phyloP scores from a whole-genome alignment of 345 rosid species.

The Pistacia atlantica region DNA sequence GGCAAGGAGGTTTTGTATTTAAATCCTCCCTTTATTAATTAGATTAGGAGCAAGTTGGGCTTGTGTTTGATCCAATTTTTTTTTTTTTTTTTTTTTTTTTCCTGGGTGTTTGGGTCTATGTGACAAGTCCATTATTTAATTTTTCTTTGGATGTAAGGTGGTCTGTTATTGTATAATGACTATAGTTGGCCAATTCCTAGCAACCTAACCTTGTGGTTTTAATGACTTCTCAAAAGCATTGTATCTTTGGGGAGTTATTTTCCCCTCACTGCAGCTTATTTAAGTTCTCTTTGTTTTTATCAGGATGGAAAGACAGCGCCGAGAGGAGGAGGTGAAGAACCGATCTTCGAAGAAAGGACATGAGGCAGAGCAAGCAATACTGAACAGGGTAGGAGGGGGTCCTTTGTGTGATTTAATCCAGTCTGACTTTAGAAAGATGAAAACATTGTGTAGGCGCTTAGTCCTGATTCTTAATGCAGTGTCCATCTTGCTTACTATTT shows the following conservation, averaged over 20 bases:
- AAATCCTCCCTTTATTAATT: not conserved
- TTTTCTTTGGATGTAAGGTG: not conserved
- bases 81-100: too few relatives aligned
- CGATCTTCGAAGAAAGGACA: constrained; percentile 75
- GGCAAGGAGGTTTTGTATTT: not conserved
- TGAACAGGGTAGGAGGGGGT: constrained; percentile 63
- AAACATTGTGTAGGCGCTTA: not conserved
- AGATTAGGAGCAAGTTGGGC: not conserved
- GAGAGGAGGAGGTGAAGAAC: constrained; percentile 88
- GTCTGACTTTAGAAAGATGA: constrained; percentile 4
- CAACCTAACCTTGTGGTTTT: not conserved
- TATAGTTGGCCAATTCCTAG: not conserved
- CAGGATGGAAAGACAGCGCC: constrained; percentile 98
- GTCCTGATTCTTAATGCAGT: not conserved
- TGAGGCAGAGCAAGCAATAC: constrained; percentile 79
- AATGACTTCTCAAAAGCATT: not conserved
- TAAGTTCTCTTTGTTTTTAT: not conserved
- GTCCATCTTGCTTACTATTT: constrained; percentile 11
- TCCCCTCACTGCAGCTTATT: not conserved
- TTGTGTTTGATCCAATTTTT: not conserved
- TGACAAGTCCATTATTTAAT: too few relatives aligned
- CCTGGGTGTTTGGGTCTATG: not conserved
- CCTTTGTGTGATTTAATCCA: constrained; percentile 19
- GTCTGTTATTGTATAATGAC: not conserved
- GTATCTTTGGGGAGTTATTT: not conserved